Evolutionary conservation across 495 filamentous ascomycete genomes (phyloP).

Genomic region (Penicillium daleae): DNA sequence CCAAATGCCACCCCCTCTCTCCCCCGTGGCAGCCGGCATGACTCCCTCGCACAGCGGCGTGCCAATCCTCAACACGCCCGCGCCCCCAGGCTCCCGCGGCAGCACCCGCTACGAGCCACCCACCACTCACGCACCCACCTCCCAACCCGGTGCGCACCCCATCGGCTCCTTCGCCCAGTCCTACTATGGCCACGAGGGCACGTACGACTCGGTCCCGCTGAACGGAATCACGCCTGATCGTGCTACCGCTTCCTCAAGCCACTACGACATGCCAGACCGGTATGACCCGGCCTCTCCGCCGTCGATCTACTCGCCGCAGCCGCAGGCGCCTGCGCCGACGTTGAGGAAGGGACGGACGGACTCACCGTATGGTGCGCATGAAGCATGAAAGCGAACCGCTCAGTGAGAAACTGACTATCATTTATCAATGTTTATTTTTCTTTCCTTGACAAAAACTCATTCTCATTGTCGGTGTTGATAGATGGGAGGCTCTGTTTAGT

Average conservation of each 20-base stretch:
- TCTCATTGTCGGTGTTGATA: constrained; percentile 2
- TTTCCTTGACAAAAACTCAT: neutral
- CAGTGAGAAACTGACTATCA: neutral
- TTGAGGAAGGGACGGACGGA: constrained; percentile 2
- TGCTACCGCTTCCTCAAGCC: constrained; percentile 15
- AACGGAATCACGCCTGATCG: constrained; percentile 16
- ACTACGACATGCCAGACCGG: constrained; percentile 23
- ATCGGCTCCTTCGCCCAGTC: constrained; percentile 19
- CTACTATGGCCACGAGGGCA: constrained; percentile 18
- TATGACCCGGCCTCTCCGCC: constrained; percentile 33
- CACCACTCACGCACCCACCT: constrained; percentile 3
- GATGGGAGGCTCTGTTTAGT: neutral
- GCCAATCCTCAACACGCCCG: constrained; percentile 28
- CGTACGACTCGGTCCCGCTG: constrained; percentile 22
- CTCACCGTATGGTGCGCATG: constrained; percentile 20
- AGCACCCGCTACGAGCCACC: constrained; percentile 31
- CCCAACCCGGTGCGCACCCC: neutral
- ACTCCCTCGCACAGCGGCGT: constrained; percentile 31
- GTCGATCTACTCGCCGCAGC: constrained; percentile 26
- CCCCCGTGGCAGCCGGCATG: constrained; percentile 28
- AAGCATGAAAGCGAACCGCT: constrained; percentile 17
- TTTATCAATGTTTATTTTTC: neutral
- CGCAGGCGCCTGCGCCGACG: neutral
- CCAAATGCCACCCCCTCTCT: constrained; percentile 20
- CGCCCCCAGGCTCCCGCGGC: constrained; percentile 31